Evolutionary conservation across 345 rosid genomes (phyloP).

Genomic region (Syzygium aromaticum): DNA sequence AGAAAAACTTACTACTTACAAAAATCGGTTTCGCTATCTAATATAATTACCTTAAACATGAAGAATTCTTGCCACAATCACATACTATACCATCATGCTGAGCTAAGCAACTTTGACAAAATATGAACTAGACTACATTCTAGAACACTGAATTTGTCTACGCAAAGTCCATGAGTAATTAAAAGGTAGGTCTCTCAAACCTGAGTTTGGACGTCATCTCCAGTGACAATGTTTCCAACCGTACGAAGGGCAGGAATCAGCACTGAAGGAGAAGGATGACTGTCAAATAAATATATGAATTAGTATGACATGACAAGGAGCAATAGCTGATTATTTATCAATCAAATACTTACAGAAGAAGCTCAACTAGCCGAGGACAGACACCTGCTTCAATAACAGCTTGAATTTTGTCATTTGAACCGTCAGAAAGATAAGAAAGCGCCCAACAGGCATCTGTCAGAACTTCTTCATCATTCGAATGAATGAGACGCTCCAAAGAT

Average conservation of each 20-base stretch:
- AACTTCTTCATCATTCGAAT: slow-evolving; percentile 94
- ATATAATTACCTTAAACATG: neutral
- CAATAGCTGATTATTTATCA: neutral
- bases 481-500: slow-evolving; percentile 68
- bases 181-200: slow-evolving; percentile 1
- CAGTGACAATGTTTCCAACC: slow-evolving; percentile 88
- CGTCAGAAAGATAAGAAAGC: slow-evolving; percentile 92
- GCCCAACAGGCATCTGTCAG: slow-evolving; percentile 99
- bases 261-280: slow-evolving; percentile 84
- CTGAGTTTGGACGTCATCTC: slow-evolving; percentile 85
- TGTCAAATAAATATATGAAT: slow-evolving; percentile 1
- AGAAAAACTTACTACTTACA: neutral
- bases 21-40: neutral
- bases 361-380: slow-evolving; percentile 78
- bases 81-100: neutral
- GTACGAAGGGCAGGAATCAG: slow-evolving; percentile 90
- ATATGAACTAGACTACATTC: neutral
- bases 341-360: slow-evolving; percentile 54
- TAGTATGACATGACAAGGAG: neutral
- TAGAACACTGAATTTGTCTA: neutral
- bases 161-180: neutral
- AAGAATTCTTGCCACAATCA: neutral
- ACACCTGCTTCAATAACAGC: slow-evolving; percentile 87
- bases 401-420: slow-evolving; percentile 95
- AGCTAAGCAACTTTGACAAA: neutral